phyloP scores from a whole-genome alignment of 768 basidiomycete species.

The Stropharia rugosoannulata region DNA sequence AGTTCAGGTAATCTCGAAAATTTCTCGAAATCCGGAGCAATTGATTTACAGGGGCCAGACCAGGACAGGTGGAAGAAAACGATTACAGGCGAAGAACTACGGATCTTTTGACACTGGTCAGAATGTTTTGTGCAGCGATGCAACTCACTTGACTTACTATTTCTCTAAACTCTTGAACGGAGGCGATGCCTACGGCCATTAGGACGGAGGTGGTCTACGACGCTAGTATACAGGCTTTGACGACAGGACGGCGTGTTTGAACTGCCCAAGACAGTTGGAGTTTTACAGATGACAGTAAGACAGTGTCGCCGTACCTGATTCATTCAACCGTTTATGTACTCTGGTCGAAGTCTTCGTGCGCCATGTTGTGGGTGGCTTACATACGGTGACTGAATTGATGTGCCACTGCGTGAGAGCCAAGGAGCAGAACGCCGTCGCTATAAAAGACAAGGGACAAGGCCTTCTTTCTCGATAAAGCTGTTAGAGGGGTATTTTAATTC shows the following conservation, averaged over 20 bases:
- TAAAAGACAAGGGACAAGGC: neutral
- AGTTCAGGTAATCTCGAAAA: neutral
- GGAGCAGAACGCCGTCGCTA: neutral
- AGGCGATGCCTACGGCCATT: neutral
- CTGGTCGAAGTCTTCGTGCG: neutral
- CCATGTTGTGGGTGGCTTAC: slow-evolving; percentile 8
- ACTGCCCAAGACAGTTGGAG: too few relatives aligned
- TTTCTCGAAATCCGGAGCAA: neutral
- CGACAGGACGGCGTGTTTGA: too few relatives aligned
- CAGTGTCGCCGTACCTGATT: too few relatives aligned
- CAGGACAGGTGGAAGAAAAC: slow-evolving; percentile 2
- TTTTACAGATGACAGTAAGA: too few relatives aligned
- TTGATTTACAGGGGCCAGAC: slow-evolving; percentile 1
- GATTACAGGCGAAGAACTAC: slow-evolving; percentile 3
- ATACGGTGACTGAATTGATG: neutral
- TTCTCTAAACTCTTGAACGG: neutral
- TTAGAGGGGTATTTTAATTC: neutral
- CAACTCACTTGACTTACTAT: neutral
- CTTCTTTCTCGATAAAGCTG: neutral
- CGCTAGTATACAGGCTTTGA: neutral
- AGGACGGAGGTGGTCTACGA: neutral
- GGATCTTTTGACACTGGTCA: neutral
- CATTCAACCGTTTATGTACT: neutral
- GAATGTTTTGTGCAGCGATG: neutral
- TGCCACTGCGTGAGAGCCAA: neutral